Base-by-base conservation (phyloP, 139 green algal species). In the Klebsormidium nitens region DNA sequence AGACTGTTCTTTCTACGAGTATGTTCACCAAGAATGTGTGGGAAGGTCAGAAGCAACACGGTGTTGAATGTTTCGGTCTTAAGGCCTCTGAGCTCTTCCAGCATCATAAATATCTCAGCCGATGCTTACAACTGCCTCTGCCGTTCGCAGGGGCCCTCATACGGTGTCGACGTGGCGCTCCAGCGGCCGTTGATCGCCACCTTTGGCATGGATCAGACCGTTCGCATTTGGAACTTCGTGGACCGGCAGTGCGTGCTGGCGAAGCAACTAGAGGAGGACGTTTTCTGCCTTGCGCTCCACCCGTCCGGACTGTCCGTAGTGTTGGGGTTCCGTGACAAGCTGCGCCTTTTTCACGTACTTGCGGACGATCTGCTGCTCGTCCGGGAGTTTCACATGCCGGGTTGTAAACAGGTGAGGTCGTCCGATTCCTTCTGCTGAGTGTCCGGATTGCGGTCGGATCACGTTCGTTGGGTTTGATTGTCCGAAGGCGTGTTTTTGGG, bases 311-410 rank as follows among this genome's bases (percentile, higher is more conserved):
- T 59, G 19, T 35, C 11, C 17, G 23, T 59, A 17, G 5, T 59
- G 17, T 17, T 59, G 5, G 50, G 50, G 50, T 26, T 8, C 17
- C 8, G 5, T 26, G 50, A 59, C 50, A 59, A 59, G 50, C 50
- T 59, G 19, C 50, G 50, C 50, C 14, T 59, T 5, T 59, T 59
- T n/a, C 23, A 59, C 50, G 23, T 59, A 17, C 14, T 59, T 5
- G 17, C 5, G 17, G 31, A 29, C 50, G 50, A 59, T n/a, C 50
- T 59, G 17, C 14, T 59, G 50, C 50, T 59, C 8, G 11, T 77
- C 14, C 49, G 60, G 0, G 76, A 84, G 59, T 75, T 78, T 2
- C 59, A 50, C 26, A 38, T 88, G 23, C 85, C 85, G 64, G 72
- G 72, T 36, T 81, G 74, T 66, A 67, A 64, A 59, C n/a, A 78